These are phyloP conservation scores for Kodamaea hsintzibuensis DNA, from an alignment of 805 yeast species.

Conservation along the genomic window DNA sequence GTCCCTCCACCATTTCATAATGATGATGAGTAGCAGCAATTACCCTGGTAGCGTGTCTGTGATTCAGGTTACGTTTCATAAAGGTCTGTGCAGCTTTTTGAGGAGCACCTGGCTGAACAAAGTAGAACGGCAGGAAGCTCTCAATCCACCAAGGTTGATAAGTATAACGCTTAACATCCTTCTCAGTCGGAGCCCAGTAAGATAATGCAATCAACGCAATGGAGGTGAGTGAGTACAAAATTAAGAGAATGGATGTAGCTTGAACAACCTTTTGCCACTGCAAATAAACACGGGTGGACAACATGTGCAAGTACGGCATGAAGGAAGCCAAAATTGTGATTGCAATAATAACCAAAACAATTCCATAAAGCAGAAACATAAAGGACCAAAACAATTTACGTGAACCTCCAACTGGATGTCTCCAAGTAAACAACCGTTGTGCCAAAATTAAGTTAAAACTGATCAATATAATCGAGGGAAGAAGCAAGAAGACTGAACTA, in stretches of 20 bases:
- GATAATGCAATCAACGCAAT: constrained; percentile 18
- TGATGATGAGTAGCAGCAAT: constrained; percentile 25
- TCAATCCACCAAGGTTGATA: constrained; percentile 29
- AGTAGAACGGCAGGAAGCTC: constrained; percentile 19
- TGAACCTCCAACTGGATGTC: constrained; percentile 23
- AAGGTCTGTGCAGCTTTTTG: constrained; percentile 21
- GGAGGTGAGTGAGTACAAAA: constrained; percentile 17
- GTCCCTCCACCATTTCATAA: constrained; percentile 17
- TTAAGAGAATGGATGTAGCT: constrained; percentile 13
- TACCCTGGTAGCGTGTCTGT: constrained; percentile 23
- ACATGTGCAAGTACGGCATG: constrained; percentile 14
- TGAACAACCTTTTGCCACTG: constrained; percentile 13
- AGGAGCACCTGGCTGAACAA: constrained; percentile 21
- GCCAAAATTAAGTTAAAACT: constrained; percentile 19
- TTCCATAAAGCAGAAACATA: constrained; percentile 13
- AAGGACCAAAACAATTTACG: constrained; percentile 17
- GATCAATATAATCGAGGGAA: constrained; percentile 15
- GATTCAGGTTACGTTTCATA: constrained; percentile 20
- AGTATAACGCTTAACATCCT: constrained; percentile 22
- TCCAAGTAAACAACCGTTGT: constrained; percentile 21
- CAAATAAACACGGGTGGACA: constrained; percentile 5
- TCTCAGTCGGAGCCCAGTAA: constrained; percentile 21
- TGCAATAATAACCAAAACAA: constrained; percentile 13
- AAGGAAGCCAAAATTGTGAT: constrained; percentile 15
- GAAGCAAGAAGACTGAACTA: constrained; percentile 14